Percentiles rank a stretch among this genome's conserved stretches.
Evolutionary conservation across 1,284 basidiomycete species (phyloP).

Genomic region (Ceratobasidium sp.): DNA sequence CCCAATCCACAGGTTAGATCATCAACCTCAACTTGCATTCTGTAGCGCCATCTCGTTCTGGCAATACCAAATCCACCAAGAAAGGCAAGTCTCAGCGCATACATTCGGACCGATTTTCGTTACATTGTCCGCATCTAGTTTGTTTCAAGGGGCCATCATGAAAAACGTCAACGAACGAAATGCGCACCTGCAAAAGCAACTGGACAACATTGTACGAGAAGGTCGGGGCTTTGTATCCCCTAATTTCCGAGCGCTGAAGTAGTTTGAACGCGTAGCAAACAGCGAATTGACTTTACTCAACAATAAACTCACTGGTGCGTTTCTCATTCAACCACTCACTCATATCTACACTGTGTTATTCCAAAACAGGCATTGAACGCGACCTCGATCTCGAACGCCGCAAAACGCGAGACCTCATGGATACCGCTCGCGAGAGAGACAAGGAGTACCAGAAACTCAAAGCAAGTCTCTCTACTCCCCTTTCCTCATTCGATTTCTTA

Average conservation of each 20-base stretch:
- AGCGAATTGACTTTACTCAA: conserved; percentile 76
- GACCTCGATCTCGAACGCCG: conserved; percentile 82
- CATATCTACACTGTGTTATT: neutral
- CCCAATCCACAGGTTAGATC: neutral
- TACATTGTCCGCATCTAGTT: conserved; percentile 57
- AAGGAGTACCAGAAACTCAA: conserved; percentile 89
- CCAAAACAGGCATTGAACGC: conserved; percentile 69
- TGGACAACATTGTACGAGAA: conserved; percentile 52
- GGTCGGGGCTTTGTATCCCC: conserved; percentile 21
- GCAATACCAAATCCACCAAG: conserved; percentile 88
- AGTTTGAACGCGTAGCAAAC: conserved; percentile 64
- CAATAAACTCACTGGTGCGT: conserved; percentile 69
- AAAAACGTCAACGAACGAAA: conserved; percentile 82
- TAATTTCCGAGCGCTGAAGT: conserved; percentile 20
- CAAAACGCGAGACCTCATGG: conserved; percentile 76
- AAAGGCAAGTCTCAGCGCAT: conserved; percentile 63
- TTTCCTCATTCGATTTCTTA: neutral
- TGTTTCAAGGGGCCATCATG: conserved; percentile 81
- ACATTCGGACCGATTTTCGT: neutral
- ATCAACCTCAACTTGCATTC: neutral
- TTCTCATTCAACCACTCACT: conserved; percentile 43
- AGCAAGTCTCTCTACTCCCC: conserved; percentile 55
- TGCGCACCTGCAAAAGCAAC: conserved; percentile 66
- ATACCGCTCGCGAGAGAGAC: conserved; percentile 76
- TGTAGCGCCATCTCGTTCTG: conserved; percentile 83